Percentiles rank a stretch among this genome's conserved stretches.
These are phyloP conservation scores for Lenwebbia sp. DNA, from an alignment of 345 rosid species.

Conservation along the genomic window DNA sequence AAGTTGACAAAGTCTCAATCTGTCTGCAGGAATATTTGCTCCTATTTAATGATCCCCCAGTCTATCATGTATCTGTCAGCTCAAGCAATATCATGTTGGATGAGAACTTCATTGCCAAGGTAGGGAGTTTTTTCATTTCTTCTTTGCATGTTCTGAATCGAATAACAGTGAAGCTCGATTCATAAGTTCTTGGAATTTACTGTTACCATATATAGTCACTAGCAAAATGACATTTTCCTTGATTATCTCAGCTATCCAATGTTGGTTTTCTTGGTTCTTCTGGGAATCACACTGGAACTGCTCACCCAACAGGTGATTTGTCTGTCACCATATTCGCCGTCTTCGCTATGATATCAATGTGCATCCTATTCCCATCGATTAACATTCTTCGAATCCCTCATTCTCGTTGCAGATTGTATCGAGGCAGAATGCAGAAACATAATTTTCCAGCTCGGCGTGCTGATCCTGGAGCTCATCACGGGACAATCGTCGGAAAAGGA, in stretches of 20 bases:
- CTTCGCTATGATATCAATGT: background rate
- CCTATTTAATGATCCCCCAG: conserved; percentile 59
- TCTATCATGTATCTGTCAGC: conserved; percentile 59
- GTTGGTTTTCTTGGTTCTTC: conserved; percentile 37
- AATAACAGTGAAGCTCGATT: background rate
- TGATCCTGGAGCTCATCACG: conserved; percentile 76
- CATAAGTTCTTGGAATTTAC: background rate
- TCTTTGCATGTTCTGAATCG: background rate
- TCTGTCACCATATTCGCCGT: background rate
- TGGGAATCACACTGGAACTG: conserved; percentile 10
- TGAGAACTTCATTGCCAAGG: conserved; percentile 81
- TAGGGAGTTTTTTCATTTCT: conserved; percentile 1
- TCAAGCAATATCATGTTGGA: conserved; percentile 84
- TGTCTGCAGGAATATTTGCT: conserved; percentile 69
- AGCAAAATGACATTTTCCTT: background rate
- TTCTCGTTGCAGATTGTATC: conserved; percentile 19
- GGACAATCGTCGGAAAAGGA: conserved; percentile 80
- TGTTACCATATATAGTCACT: background rate
- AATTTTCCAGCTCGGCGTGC: conserved; percentile 77
- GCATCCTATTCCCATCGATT: background rate
- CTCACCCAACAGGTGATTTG: conserved; percentile 40
- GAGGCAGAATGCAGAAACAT: conserved; percentile 40
- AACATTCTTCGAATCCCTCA: background rate
- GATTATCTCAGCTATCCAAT: conserved; percentile 45
- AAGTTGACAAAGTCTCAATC: background rate